A percentile compares a stretch with the other conserved stretches of the same genome.
phyloP scores from a whole-genome alignment of 352 stramenopile genomes.

The Pythium coloratum region DNA sequence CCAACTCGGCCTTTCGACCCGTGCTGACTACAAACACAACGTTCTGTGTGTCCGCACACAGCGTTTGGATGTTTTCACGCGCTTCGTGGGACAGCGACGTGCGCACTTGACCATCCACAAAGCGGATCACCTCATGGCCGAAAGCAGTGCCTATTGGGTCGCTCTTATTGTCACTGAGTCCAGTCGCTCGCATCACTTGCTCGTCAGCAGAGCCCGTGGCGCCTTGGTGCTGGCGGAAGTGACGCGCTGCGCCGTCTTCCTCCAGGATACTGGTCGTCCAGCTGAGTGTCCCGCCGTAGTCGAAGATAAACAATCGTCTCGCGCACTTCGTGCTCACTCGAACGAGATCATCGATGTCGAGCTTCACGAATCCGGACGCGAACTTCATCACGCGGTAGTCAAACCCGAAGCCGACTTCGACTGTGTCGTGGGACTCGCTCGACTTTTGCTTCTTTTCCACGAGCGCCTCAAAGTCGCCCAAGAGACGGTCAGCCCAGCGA shows the following conservation, averaged over 20 bases:
- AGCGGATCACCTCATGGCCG: slow-evolving; percentile 43
- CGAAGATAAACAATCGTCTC: slow-evolving; percentile 93
- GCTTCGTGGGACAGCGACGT: slow-evolving; percentile 63
- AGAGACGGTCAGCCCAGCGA: slow-evolving; percentile 93
- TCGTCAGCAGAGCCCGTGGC: background rate
- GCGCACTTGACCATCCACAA: slow-evolving; percentile 68
- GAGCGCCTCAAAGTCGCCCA: slow-evolving; percentile 93
- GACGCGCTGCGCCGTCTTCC: slow-evolving; percentile 41
- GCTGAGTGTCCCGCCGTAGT: slow-evolving; percentile 97
- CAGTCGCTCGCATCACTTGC: background rate
- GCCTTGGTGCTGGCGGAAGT: slow-evolving; percentile 27
- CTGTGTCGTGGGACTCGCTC: slow-evolving; percentile 53
- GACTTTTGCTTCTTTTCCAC: slow-evolving; percentile 39
- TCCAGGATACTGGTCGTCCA: slow-evolving; percentile 66
- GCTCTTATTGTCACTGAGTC: background rate
- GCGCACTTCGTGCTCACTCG: slow-evolving; percentile 65
- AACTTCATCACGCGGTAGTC: slow-evolving; percentile 96
- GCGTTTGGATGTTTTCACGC: slow-evolving; percentile 47
- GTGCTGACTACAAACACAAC: slow-evolving; percentile 75
- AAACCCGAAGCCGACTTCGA: slow-evolving; percentile 94
- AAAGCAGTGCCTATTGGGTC: slow-evolving; percentile 7
- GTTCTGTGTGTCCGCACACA: slow-evolving; percentile 60
- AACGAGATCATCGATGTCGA: slow-evolving; percentile 90
- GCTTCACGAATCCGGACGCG: slow-evolving; percentile 90
- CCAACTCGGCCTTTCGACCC: slow-evolving; percentile 42